These are phyloP conservation scores for Cytospora chrysosperma DNA, from an alignment of 2,329 filamentous ascomycete species.

Conservation along the genomic window DNA sequence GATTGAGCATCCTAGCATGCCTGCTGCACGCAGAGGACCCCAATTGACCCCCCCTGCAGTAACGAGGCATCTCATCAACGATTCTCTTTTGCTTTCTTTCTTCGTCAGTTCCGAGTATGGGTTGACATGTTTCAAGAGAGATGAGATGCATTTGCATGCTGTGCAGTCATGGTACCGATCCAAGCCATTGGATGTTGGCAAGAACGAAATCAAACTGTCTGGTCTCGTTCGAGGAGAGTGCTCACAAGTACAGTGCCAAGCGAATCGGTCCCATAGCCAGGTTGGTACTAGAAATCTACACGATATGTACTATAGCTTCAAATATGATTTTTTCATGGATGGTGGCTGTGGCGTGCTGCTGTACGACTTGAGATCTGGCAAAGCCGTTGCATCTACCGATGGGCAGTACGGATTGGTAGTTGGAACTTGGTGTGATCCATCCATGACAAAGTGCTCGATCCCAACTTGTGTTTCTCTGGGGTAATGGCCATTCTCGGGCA, in stretches of 20 bases:
- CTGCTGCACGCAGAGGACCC: not conserved
- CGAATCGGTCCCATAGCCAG: not conserved
- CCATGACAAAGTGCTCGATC: not conserved
- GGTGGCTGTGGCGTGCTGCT: conserved; percentile 11
- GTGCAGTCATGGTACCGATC: conserved; percentile 1
- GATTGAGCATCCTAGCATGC: not conserved
- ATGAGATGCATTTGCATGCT: not conserved
- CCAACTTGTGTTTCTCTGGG: not conserved
- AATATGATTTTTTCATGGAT: not conserved
- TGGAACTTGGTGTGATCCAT: not conserved
- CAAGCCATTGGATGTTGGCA: not conserved
- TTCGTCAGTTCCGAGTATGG: not conserved
- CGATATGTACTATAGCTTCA: not conserved
- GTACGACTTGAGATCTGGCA: conserved; percentile 8
- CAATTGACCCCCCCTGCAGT: not conserved
- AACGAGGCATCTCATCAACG: not conserved
- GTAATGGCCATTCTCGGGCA: not conserved
- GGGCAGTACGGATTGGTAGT: not conserved
- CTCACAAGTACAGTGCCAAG: not conserved
- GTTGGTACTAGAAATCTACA: too few relatives aligned
- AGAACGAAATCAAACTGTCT: not conserved
- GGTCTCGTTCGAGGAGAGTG: not conserved
- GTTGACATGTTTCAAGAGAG: conserved; percentile 10
- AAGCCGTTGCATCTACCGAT: conserved; percentile 3
- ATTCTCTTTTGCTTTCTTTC: not conserved